These are phyloP conservation scores for Cucurbita pepo DNA, from an alignment of 306 rosid genomes.

Conservation along the genomic window DNA sequence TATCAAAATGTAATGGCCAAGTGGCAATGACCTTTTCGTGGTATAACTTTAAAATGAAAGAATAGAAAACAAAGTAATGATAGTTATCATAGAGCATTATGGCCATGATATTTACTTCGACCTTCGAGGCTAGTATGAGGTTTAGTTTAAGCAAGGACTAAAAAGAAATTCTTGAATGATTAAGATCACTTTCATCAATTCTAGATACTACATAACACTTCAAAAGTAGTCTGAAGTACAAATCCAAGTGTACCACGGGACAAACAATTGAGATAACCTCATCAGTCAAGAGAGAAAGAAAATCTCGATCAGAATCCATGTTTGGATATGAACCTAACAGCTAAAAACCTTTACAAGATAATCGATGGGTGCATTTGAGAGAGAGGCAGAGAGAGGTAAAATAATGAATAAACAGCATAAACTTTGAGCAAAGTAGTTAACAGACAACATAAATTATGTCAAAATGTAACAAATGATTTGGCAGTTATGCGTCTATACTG, in stretches of 20 bases:
- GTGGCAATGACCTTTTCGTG: background rate
- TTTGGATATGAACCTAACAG: background rate
- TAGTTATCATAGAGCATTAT: background rate
- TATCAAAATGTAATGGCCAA: background rate
- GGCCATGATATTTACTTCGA: background rate
- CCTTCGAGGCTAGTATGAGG: background rate
- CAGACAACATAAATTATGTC: background rate
- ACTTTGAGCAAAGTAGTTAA: background rate
- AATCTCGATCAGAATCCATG: background rate
- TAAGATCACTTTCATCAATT: background rate
- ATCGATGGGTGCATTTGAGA: background rate
- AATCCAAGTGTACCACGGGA: background rate
- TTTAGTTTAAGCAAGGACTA: background rate
- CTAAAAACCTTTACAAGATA: background rate
- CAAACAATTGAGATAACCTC: background rate
- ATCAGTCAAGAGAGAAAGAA: background rate
- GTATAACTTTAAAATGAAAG: background rate
- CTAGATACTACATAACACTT: background rate
- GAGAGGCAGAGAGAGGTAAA: background rate
- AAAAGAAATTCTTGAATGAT: background rate
- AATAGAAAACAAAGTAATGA: background rate
- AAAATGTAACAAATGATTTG: slow-evolving; percentile 2
- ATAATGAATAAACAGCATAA: background rate
- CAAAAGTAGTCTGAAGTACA: background rate
- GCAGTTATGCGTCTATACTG: slow-evolving; percentile 14